These are phyloP conservation scores for Elasticomyces elasticus DNA, from an alignment of 495 filamentous ascomycete genomes.

Conservation along the genomic window DNA sequence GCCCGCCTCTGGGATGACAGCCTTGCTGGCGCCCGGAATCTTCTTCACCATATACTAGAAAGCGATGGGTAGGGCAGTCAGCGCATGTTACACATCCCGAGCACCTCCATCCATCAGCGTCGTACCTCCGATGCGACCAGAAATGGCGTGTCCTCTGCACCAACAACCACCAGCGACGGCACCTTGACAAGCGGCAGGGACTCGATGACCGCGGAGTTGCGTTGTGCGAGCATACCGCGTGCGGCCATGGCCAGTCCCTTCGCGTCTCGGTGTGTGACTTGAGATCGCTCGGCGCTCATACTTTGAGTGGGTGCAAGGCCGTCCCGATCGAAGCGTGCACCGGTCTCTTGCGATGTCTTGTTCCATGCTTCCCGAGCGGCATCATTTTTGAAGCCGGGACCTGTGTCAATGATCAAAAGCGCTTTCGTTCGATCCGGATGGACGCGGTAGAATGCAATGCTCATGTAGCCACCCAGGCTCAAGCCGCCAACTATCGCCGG, in stretches of 20 bases:
- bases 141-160: conserved; percentile 18
- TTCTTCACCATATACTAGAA: conserved; percentile 24
- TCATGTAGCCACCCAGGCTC: conserved; percentile 23
- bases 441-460: conserved; percentile 20
- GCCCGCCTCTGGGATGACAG: conserved; percentile 17
- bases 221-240: conserved; percentile 21
- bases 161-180: conserved; percentile 18
- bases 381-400: conserved; percentile 23
- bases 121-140: conserved; percentile 15
- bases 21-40: conserved; percentile 20
- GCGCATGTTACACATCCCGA: too few species aligned
- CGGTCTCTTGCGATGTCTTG: conserved; percentile 17
- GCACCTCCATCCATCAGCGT: too few species aligned
- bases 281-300: conserved; percentile 10
- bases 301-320: conserved; percentile 12
- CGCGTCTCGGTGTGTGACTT: conserved; percentile 18
- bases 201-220: conserved; percentile 16
- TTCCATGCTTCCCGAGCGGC: conserved; percentile 22
- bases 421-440: conserved; percentile 11
- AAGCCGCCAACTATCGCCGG: conserved; percentile 18
- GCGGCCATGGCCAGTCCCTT: conserved; percentile 18
- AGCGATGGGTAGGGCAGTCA: too few species aligned
- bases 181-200: conserved; percentile 16
- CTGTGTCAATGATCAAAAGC: conserved; percentile 24
- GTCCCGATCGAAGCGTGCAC: conserved; percentile 14